phyloP scores from a whole-genome alignment of 2,329 filamentous ascomycete species.

The Neofusicoccum sp. region DNA sequence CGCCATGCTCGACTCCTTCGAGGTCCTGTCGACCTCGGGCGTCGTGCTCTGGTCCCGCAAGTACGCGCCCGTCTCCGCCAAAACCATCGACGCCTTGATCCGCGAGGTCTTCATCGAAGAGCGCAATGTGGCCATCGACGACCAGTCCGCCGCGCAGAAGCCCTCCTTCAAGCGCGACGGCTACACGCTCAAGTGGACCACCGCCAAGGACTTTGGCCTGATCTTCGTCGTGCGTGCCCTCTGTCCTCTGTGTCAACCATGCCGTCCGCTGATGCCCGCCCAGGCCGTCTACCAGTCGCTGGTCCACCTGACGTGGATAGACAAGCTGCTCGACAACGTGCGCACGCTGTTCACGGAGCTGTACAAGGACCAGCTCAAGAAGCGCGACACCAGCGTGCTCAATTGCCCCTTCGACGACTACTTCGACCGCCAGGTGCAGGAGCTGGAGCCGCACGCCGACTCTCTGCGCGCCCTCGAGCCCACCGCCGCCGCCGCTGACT shows the following conservation, averaged over 20 bases:
- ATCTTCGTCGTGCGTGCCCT: conserved; percentile 80
- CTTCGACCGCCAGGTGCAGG: conserved; percentile 87
- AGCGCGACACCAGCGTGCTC: conserved; percentile 72
- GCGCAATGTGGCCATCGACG: conserved; percentile 64
- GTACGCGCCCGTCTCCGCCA: conserved; percentile 75
- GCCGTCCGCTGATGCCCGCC: neutral
- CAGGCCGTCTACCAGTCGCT: conserved; percentile 96
- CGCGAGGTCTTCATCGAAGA: conserved; percentile 97
- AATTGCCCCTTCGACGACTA: conserved; percentile 86
- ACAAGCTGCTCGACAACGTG: conserved; percentile 93
- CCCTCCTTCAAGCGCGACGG: conserved; percentile 85
- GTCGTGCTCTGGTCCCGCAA: conserved; percentile 95
- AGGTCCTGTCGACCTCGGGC: conserved; percentile 92
- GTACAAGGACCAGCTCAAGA: conserved; percentile 83
- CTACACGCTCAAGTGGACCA: conserved; percentile 92
- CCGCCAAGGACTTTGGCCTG: conserved; percentile 85
- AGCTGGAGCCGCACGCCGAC: conserved; percentile 57
- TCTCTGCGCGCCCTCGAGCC: conserved; percentile 17
- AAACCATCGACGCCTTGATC: conserved; percentile 91
- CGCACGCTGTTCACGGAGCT: conserved; percentile 87
- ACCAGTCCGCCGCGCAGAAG: conserved; percentile 61
- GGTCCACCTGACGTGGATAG: conserved; percentile 93
- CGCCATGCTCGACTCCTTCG: conserved; percentile 89
- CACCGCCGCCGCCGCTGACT: conserved; percentile 38
- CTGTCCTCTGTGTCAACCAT: neutral